A percentile compares a stretch with the other conserved stretches of the same genome.
These are phyloP conservation scores for Suillus discolor DNA, from an alignment of 768 basidiomycete genomes.

Conservation along the genomic window DNA sequence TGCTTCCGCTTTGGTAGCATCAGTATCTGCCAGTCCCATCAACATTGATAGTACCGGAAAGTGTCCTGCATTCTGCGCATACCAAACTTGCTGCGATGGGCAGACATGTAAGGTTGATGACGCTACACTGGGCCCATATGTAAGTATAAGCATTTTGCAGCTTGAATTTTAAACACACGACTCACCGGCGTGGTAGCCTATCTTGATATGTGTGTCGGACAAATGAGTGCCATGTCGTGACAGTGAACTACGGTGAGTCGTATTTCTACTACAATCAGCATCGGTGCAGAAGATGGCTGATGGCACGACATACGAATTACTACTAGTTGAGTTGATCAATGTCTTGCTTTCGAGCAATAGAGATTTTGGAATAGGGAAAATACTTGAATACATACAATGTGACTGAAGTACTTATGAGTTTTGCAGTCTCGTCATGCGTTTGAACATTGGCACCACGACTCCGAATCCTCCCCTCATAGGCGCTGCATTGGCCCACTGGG, in stretches of 20 bases:
- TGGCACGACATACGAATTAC: no score
- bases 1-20: not conserved
- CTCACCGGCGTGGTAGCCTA: not conserved
- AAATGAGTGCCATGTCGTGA: not conserved
- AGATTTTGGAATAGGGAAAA: not conserved
- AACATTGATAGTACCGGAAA: no score
- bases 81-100: not conserved
- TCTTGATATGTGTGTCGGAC: not conserved
- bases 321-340: no score
- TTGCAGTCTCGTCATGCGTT: no score
- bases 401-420: not conserved
- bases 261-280: not conserved
- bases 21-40: not conserved
- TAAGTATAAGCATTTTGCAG: no score
- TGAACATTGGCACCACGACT: no score
- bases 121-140: no score
- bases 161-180: not conserved
- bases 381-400: not conserved
- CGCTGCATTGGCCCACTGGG: no score
- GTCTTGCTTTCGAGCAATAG: not conserved
- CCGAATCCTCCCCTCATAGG: no score
- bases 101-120: no score
- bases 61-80: not conserved
- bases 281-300: not conserved
- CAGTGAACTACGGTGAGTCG: not conserved